These are phyloP conservation scores for Elaeis oleifera DNA, from an alignment of 202 grass and related monocot genomes.

Conservation along the genomic window DNA sequence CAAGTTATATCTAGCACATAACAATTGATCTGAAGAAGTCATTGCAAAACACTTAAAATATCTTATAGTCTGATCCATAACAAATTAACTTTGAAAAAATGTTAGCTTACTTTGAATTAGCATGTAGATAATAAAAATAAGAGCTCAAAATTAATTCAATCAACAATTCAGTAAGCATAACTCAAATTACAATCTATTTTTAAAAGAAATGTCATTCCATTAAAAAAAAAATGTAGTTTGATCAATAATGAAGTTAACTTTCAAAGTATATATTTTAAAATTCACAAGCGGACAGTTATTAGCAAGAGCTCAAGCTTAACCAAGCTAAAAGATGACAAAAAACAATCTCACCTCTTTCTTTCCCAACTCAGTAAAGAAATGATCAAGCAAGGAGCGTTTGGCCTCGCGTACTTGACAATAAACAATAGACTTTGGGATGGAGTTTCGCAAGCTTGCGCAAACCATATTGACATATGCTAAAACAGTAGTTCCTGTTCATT, in stretches of 20 bases:
- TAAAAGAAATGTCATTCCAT: neutral
- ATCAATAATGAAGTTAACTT: neutral
- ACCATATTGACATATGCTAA: slow-evolving; percentile 21
- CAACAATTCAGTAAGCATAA: no score
- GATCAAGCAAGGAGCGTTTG: slow-evolving; percentile 18
- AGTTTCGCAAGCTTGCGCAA: slow-evolving; percentile 16
- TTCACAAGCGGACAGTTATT: neutral
- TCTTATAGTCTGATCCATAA: no score
- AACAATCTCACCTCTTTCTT: slow-evolving; percentile 15
- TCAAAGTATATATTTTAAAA: neutral
- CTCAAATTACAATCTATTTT: no score
- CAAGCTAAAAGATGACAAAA: neutral
- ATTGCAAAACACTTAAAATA: no score
- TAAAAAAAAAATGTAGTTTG: neutral
- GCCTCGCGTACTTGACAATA: slow-evolving; percentile 21
- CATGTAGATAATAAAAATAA: no score
- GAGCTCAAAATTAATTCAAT: no score
- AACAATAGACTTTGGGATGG: slow-evolving; percentile 20
- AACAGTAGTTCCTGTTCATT: slow-evolving; percentile 16
- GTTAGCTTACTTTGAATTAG: no score
- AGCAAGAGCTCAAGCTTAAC: neutral
- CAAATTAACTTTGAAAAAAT: no score
- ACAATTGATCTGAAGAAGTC: no score
- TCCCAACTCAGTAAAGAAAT: slow-evolving; percentile 16
- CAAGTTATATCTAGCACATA: no score